Evolutionary conservation across 805 yeast species (phyloP).

Genomic region (Candida lessepsii): DNA sequence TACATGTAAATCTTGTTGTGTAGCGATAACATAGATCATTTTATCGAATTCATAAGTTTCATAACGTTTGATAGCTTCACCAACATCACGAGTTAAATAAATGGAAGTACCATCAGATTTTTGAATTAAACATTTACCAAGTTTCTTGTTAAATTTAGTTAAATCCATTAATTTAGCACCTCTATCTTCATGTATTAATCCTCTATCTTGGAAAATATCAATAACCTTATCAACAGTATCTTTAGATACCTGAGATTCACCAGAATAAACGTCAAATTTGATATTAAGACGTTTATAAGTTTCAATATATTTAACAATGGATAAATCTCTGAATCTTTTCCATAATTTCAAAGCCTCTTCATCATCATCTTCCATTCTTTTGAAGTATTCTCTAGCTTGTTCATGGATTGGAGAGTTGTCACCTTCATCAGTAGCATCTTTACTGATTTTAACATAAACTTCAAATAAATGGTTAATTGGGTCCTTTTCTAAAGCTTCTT

Average conservation of each 20-base stretch:
- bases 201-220: conserved; percentile 59
- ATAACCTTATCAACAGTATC: conserved; percentile 68
- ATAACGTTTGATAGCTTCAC: conserved; percentile 92
- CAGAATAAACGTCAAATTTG: conserved; percentile 83
- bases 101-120: conserved; percentile 95
- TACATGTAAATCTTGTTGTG: conserved; percentile 92
- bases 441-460: conserved; percentile 85
- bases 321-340: conserved; percentile 86
- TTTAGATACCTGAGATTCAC: conserved; percentile 90
- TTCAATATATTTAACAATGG: conserved; percentile 78
- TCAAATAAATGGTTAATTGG: conserved; percentile 95
- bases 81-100: conserved; percentile 93
- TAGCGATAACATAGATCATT: conserved; percentile 93
- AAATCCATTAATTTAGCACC: conserved; percentile 91
- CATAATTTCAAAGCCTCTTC: conserved; percentile 72
- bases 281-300: conserved; percentile 94
- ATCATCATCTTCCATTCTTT: conserved; percentile 92
- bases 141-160: conserved; percentile 79
- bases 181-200: conserved; percentile 76
- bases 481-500: conserved; percentile 63
- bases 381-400: conserved; percentile 84
- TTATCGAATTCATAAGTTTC: conserved; percentile 84
- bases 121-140: conserved; percentile 89
- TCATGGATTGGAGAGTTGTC: conserved; percentile 64
- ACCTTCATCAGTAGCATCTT: conserved; percentile 66